Evolutionary conservation across 2,329 filamentous ascomycete species (phyloP), one percentile per base, ranked within the genome.

Genomic region (Verticillium nubilum): DNA sequence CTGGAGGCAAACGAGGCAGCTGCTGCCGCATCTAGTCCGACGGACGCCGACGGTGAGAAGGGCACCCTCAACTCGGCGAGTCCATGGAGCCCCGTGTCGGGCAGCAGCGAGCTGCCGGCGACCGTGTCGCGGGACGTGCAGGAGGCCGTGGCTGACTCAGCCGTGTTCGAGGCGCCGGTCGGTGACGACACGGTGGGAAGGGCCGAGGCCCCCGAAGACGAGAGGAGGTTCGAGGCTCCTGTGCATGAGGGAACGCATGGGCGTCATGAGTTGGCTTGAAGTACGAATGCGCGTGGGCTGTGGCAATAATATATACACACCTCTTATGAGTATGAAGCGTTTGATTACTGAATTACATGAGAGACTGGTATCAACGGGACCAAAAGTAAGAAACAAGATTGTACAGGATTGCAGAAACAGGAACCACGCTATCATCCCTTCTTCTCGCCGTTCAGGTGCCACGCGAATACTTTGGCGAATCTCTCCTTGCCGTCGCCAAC

Each of bases 381-480:
- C n/a, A 47, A 23, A 47, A 19, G n/a, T 23, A 47, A 25, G 13
- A 19, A 12, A 47, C 42, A 12, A 12, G n/a, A 23, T 12, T 47
- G 19, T 25, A 47, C 42, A 47, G 7, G n/a, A 47, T 3, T 17
- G 13, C 15, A 19, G 19, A 23, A 47, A 47, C n/a, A 47, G 7
- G n/a, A 10, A 23, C 19, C 3, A 47, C n/a, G n/a, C 12, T 12
- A 23, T 47, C n/a, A 47, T 7, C n/a, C n/a, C 42, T 47, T 47
- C 42, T 47, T 47, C 60, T 67, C 65, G 1, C 67, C 71, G n/a
- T 69, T 77, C 69, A 96, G 71, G 77, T 96, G 90, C 92, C 93
- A 97, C 67, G 83, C 83, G 74, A 96, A 91, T 13, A 96, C 80
- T 72, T 90, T 91, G 67, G 82, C 78, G 65, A 94, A 96, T 17